These are phyloP conservation scores for Salix purpurea DNA, from an alignment of 345 rosid species.

Conservation along the genomic window DNA sequence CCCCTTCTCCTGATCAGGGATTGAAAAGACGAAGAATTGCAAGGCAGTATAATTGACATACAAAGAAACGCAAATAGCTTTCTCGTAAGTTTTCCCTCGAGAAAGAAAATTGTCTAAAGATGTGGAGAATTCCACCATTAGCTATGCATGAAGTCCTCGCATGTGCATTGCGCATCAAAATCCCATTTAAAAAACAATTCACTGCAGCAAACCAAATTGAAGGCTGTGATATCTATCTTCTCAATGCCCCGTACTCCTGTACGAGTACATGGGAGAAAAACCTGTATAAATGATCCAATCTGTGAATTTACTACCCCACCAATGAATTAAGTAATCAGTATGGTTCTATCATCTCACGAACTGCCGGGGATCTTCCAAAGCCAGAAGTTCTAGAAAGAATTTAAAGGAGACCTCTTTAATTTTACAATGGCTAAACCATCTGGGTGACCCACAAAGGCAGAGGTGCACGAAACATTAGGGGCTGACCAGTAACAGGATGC, in stretches of 20 bases:
- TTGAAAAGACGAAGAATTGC: neutral
- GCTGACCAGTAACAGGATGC: slow-evolving; percentile 59
- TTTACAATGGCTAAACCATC: slow-evolving; percentile 14
- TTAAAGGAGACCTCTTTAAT: neutral
- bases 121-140: no score
- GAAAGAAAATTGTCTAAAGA: no score
- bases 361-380: neutral
- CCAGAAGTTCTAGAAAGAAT: slow-evolving; percentile 1
- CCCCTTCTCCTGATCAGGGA: neutral
- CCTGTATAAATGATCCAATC: neutral
- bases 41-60: no score
- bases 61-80: no score
- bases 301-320: neutral
- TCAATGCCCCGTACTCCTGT: neutral
- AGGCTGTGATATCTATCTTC: slow-evolving; percentile 1
- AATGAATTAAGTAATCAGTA: neutral
- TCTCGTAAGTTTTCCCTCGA: no score
- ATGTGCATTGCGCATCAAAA: neutral
- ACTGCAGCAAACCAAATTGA: neutral
- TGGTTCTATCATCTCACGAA: neutral
- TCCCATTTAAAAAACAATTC: neutral
- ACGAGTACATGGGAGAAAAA: neutral
- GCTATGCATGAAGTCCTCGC: neutral
- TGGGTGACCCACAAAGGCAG: slow-evolving; percentile 59
- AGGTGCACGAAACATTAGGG: slow-evolving; percentile 48